Percentiles rank a stretch among this genome's conserved stretches.
phyloP scores from a whole-genome alignment of 2,329 filamentous ascomycete genomes.

The Fusarium xylarioides region DNA sequence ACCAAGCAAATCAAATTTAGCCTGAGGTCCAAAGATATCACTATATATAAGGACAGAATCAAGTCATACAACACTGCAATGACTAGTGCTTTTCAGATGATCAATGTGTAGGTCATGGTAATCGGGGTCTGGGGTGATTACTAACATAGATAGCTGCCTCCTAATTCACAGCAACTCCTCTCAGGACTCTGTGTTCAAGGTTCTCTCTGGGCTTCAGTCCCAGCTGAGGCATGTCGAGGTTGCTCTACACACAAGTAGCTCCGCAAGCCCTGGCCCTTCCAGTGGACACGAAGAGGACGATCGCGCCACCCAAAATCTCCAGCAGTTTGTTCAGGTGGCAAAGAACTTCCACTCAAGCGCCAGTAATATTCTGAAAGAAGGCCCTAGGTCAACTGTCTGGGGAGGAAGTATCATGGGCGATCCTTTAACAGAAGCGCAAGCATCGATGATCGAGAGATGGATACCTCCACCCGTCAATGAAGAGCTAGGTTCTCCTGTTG shows the following conservation, averaged over 20 bases:
- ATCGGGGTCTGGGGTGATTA: accelerated
- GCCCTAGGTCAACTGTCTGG: neutral
- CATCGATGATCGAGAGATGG: neutral
- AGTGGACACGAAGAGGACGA: neutral
- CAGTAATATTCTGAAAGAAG: neutral
- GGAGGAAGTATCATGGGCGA: neutral
- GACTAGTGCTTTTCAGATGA: neutral
- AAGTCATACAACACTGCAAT: neutral
- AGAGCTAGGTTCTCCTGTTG: neutral
- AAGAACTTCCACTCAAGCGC: neutral
- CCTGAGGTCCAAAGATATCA: neutral
- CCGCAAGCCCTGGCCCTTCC: neutral
- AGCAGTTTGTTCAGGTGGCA: neutral
- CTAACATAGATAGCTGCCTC: neutral
- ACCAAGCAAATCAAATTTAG: neutral
- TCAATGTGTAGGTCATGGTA: neutral
- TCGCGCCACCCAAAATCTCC: neutral
- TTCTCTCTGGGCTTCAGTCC: neutral
- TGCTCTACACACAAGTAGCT: neutral
- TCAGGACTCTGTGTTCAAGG: neutral
- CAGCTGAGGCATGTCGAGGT: neutral
- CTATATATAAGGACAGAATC: neutral
- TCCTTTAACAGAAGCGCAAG: neutral
- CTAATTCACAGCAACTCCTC: neutral
- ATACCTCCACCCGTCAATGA: neutral